Evolutionary conservation across 2,329 filamentous ascomycete genomes (phyloP).

Genomic region (Dothistroma septosporum): DNA sequence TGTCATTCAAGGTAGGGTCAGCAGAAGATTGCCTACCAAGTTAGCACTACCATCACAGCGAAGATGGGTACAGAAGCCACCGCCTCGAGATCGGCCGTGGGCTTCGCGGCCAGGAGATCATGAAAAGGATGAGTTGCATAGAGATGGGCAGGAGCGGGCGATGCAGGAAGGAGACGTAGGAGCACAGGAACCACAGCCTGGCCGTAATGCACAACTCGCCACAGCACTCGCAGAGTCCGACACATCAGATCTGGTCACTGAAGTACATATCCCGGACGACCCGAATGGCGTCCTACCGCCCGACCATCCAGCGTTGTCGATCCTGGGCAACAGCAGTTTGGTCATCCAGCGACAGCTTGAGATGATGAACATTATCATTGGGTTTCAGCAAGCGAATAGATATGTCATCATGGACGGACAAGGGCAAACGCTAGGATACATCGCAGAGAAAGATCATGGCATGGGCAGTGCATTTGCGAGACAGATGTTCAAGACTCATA

Average conservation of each 20-base stretch:
- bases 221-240: conserved; percentile 45
- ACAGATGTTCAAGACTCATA: conserved; percentile 59
- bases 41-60: conserved; percentile 11
- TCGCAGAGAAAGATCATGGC: conserved; percentile 60
- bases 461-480: conserved; percentile 54
- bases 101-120: conserved; percentile 1
- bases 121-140: not conserved
- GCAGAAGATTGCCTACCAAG: not conserved
- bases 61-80: conserved; percentile 19
- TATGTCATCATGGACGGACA: conserved; percentile 63
- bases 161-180: conserved; percentile 1
- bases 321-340: conserved; percentile 59
- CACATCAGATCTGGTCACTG: conserved; percentile 50
- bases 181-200: conserved; percentile 23
- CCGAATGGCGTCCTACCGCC: conserved; percentile 56
- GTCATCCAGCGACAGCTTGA: conserved; percentile 61
- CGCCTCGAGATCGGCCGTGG: conserved; percentile 15
- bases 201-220: conserved; percentile 38
- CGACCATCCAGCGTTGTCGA: conserved; percentile 54
- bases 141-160: not conserved
- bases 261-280: conserved; percentile 60
- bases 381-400: conserved; percentile 63
- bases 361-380: conserved; percentile 62
- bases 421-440: conserved; percentile 60
- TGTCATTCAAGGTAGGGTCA: not conserved